These are phyloP conservation scores for Sclerotinia sclerotiorum DNA, from an alignment of 2,329 filamentous ascomycete genomes.

Conservation along the genomic window DNA sequence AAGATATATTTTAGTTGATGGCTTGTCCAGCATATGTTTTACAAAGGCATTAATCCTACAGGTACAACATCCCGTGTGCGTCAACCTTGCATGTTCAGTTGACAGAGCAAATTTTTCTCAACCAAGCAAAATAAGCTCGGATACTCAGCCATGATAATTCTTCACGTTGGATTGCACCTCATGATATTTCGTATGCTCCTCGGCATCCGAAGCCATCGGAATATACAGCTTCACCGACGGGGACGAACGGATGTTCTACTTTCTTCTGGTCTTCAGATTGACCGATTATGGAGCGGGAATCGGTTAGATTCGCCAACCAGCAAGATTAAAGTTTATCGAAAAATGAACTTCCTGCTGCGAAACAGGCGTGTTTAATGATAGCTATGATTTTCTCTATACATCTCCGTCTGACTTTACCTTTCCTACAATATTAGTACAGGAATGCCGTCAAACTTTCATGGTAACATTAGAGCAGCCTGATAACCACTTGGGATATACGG, in stretches of 20 bases:
- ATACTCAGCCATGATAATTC: not conserved
- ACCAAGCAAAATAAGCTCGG: not conserved
- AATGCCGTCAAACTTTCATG: not conserved
- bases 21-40: not conserved
- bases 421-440: not conserved
- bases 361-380: no score
- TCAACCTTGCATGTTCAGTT: conserved; percentile 2
- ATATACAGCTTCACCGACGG: not conserved
- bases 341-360: not conserved
- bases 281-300: not conserved
- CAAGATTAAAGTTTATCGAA: not conserved
- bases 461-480: not conserved
- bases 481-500: not conserved
- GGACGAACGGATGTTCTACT: not conserved
- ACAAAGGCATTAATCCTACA: not conserved
- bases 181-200: not conserved
- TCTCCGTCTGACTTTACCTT: not conserved
- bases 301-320: not conserved
- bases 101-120: not conserved
- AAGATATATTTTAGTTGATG: not conserved
- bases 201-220: not conserved
- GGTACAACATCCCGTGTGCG: not conserved
- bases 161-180: not conserved
- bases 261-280: not conserved
- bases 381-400: not conserved